Evolutionary conservation across 768 basidiomycete genomes (phyloP).

Genomic region (Megacollybia marginata): DNA sequence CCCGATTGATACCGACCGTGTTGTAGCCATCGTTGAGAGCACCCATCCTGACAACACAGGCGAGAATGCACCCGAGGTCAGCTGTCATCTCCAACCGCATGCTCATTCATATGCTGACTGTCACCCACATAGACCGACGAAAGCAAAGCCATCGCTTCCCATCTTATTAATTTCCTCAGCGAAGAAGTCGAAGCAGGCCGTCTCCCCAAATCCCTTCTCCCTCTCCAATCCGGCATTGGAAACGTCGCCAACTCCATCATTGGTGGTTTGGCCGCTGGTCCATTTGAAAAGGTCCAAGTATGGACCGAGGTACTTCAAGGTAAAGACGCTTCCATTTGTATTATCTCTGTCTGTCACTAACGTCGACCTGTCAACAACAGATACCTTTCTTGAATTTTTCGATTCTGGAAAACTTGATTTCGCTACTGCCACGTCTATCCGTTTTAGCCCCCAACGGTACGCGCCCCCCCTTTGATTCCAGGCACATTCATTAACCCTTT

Average conservation of each 20-base stretch:
- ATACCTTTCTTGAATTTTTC: slow-evolving; percentile 39
- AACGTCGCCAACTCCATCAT: slow-evolving; percentile 45
- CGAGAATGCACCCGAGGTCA: slow-evolving; percentile 34
- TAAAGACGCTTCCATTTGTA: background rate
- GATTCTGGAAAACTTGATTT: slow-evolving; percentile 39
- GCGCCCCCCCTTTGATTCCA: background rate
- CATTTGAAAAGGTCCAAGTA: slow-evolving; percentile 40
- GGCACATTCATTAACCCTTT: background rate
- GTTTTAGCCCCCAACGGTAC: slow-evolving; percentile 37
- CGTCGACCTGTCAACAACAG: slow-evolving; percentile 11
- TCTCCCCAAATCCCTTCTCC: slow-evolving; percentile 32
- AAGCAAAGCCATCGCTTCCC: slow-evolving; percentile 32
- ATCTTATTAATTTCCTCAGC: slow-evolving; percentile 37
- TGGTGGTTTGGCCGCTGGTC: slow-evolving; percentile 39
- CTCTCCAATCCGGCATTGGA: slow-evolving; percentile 40
- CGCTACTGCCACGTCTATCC: slow-evolving; percentile 40
- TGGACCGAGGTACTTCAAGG: slow-evolving; percentile 44
- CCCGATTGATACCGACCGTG: slow-evolving; percentile 40
- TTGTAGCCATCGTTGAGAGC: slow-evolving; percentile 37
- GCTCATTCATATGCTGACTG: too few relatives aligned
- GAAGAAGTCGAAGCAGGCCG: slow-evolving; percentile 33
- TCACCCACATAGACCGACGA: slow-evolving; percentile 26
- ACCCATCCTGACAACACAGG: slow-evolving; percentile 37
- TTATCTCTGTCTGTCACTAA: background rate
- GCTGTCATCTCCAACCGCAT: background rate